Base-by-base conservation (phyloP, 2,329 filamentous ascomycete species). In the Cladosporium sp. region DNA sequence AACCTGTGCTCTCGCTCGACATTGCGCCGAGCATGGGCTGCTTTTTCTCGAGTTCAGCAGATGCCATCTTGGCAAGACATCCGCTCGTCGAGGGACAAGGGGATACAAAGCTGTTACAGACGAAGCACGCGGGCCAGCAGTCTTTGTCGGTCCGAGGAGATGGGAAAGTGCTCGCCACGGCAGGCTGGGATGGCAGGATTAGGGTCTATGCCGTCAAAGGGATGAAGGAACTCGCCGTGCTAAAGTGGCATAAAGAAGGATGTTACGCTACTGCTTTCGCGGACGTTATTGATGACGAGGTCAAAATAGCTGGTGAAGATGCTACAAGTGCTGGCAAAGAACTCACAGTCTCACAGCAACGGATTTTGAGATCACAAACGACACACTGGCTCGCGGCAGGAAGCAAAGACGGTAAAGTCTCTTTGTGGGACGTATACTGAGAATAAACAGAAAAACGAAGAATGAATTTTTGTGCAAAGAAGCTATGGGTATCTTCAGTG, bases 371-470 rank as follows among this genome's bases (percentile, higher is more conserved):
- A 65, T 86, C 88, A 10, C 85, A 83, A 66, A 78, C 77, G 51
- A 88, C 87, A 22, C 93, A 97, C 72, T 97, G 93, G 92, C 72
- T 97, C 52, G 94, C 88, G 17, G 90, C 85, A 1, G 94, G 94
- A 1, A 89, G 90, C 56, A 99, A 97, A 72, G 94, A 97, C 75
- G 94, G 93, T 17, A 96, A 95, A 71, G 84, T 97, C 61, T 96
- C 91, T 69, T 76, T 99, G 64, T 99, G 94, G 94, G 90, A 97
- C 75, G 86, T 97, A 58, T 99, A 94, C 58, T 80, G 12, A 35
- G 1, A n/a, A n/a, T n/a, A n/a, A n/a, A n/a, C n/a, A n/a, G n/a
- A 20, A 35, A 1, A 20, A 15, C 24, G 24, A n/a, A 36, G 9
- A 22, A 53, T 20, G 24, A n/a, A 22, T 53, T 28, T 36, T 24